Percentiles rank a stretch among this genome's conserved stretches.
Conservation (phyloP, 352 stramenopile genomes). For the Thraustochytrium sp. region DNA sequence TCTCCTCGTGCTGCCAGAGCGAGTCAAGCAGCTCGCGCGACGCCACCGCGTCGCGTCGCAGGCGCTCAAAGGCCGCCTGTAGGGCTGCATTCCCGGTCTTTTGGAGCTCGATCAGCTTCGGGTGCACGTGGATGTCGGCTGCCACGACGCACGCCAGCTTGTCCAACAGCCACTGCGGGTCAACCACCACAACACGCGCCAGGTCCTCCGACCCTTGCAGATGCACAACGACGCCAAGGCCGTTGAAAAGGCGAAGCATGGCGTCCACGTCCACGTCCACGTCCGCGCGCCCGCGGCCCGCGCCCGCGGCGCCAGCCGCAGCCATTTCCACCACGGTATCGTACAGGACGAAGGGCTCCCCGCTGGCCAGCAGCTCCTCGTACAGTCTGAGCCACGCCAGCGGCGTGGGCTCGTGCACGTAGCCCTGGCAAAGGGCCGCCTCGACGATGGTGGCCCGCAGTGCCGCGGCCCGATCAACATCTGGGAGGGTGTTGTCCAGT, state of each 20-base stretch:
- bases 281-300: too few species aligned
- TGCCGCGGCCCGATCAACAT: background rate
- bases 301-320: too few species aligned
- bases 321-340: background rate
- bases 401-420: background rate
- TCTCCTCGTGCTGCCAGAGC: background rate
- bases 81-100: background rate
- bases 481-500: background rate
- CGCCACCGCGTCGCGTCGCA: background rate
- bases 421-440: background rate
- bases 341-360: background rate
- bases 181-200: background rate
- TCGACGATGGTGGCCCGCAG: background rate
- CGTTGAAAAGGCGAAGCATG: background rate
- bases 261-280: too few species aligned
- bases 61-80: background rate
- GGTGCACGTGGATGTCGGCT: background rate
- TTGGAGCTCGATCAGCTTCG: background rate
- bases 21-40: background rate
- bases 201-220: background rate
- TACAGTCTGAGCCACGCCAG: constrained; percentile 6
- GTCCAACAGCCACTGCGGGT: constrained; percentile 12
- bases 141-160: background rate
- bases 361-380: background rate
- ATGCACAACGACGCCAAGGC: constrained; percentile 4